Evolutionary conservation across 1,284 basidiomycete species (phyloP).

Genomic region (Mycena sp.): DNA sequence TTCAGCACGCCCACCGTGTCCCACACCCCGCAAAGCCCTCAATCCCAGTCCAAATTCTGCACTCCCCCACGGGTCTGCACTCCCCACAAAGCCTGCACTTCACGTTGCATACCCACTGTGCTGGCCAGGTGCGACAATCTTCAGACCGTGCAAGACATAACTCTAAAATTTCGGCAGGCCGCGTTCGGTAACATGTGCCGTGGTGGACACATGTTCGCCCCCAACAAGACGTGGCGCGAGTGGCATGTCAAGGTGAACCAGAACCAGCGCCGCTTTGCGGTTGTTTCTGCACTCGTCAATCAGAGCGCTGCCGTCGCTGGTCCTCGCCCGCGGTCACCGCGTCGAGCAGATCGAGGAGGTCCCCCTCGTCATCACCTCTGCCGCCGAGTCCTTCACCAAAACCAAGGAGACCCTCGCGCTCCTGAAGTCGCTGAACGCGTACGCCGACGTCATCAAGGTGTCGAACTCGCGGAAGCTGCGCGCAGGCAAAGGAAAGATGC

Average conservation of each 20-base stretch:
- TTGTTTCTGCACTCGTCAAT: constrained; percentile 97
- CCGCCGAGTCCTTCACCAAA: too few species aligned
- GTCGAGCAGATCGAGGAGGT: constrained; percentile 98
- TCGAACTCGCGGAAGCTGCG: constrained; percentile 98
- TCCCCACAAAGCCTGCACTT: too few species aligned
- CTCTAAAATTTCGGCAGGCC: constrained; percentile 64
- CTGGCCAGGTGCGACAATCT: too few species aligned
- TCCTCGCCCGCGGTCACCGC: constrained; percentile 98
- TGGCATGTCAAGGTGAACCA: constrained; percentile 99
- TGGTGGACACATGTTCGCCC: constrained; percentile 99
- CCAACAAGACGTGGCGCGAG: constrained; percentile 99
- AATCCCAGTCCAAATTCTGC: too few species aligned
- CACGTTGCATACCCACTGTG: constrained; percentile 97
- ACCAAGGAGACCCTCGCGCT: too few species aligned
- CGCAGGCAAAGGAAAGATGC: constrained; percentile 97
- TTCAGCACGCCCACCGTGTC: too few species aligned
- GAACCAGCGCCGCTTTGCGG: constrained; percentile 98
- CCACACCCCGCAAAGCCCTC: too few species aligned
- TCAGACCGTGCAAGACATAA: neutral
- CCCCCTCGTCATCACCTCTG: too few species aligned
- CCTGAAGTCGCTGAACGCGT: too few species aligned
- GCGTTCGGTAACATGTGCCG: too few species aligned
- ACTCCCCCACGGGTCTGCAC: too few species aligned
- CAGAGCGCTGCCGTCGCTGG: constrained; percentile 97
- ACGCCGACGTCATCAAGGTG: constrained; percentile 95